phyloP scores from a whole-genome alignment of 805 yeast genomes.

The Barnettozyma siamensis region DNA sequence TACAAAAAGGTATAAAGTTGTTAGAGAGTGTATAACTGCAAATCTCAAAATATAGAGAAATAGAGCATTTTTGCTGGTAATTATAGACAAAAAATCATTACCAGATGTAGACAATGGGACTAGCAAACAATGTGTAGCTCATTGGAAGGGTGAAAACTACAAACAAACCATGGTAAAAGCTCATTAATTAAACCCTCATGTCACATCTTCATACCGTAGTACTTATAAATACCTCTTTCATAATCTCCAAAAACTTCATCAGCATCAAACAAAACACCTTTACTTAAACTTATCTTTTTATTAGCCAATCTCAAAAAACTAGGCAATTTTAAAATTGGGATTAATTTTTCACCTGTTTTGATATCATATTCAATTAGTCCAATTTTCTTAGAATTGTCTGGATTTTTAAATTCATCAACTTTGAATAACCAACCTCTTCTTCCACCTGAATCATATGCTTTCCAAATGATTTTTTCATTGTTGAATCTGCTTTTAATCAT shows the following conservation, averaged over 20 bases:
- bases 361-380: slow-evolving; percentile 53
- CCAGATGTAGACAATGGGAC: too few relatives aligned
- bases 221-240: slow-evolving; percentile 41
- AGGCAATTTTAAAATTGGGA: slow-evolving; percentile 33
- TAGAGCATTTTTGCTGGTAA: too few relatives aligned
- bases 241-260: slow-evolving; percentile 36
- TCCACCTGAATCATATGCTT: slow-evolving; percentile 41
- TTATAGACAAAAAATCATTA: too few relatives aligned
- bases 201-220: slow-evolving; percentile 35
- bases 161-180: too few relatives aligned
- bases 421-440: slow-evolving; percentile 78
- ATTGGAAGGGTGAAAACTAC: too few relatives aligned
- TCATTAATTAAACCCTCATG: too few relatives aligned
- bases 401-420: slow-evolving; percentile 29
- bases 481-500: slow-evolving; percentile 19
- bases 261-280: slow-evolving; percentile 31
- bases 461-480: slow-evolving; percentile 24
- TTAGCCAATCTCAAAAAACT: slow-evolving; percentile 35
- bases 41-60: too few relatives aligned
- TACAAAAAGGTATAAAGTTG: slow-evolving; percentile 12
- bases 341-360: slow-evolving; percentile 56
- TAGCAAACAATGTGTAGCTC: too few relatives aligned
- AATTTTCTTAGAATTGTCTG: slow-evolving; percentile 27
- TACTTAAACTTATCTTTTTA: slow-evolving; percentile 31
- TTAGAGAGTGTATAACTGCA: slow-evolving; percentile 4